phyloP scores from a whole-genome alignment of 768 basidiomycete genomes.

The Pleurotus cornucopiae region DNA sequence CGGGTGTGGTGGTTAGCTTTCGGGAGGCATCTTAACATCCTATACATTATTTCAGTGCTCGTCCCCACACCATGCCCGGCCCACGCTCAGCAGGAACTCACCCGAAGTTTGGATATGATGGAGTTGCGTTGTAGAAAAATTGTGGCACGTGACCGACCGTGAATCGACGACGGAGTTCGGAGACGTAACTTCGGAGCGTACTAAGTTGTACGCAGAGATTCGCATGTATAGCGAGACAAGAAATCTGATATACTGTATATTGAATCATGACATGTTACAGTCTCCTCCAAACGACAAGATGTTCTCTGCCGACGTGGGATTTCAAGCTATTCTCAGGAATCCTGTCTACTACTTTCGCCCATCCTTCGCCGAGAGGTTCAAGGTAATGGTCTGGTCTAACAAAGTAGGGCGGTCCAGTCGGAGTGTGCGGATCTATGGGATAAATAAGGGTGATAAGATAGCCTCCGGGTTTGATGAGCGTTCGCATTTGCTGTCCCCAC shows the following conservation, averaged over 20 bases:
- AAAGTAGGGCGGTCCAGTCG: slow-evolving; percentile 59
- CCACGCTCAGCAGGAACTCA: too few species aligned
- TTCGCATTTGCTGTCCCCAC: slow-evolving; percentile 57
- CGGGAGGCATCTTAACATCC: slow-evolving; percentile 8
- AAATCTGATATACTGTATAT: too few species aligned
- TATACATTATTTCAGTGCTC: background rate
- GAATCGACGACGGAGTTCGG: too few species aligned
- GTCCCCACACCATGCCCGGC: too few species aligned
- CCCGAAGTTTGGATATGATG: too few species aligned
- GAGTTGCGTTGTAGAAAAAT: background rate
- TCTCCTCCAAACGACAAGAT: slow-evolving; percentile 52
- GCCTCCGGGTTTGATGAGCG: slow-evolving; percentile 57
- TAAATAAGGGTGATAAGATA: slow-evolving; percentile 57
- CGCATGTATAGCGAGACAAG: too few species aligned
- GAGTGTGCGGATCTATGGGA: slow-evolving; percentile 43
- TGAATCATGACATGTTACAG: background rate
- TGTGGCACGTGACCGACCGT: background rate
- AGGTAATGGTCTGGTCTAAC: slow-evolving; percentile 55
- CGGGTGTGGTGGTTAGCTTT: background rate
- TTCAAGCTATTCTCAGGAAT: slow-evolving; percentile 38
- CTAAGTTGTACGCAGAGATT: too few species aligned
- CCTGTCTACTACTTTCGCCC: slow-evolving; percentile 52
- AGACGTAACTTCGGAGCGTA: too few species aligned
- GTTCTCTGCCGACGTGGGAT: slow-evolving; percentile 43
- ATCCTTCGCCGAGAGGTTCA: slow-evolving; percentile 41